Conservation (phyloP, 371 early-diverging fungal species). For the Saksenaea vasiformis region DNA sequence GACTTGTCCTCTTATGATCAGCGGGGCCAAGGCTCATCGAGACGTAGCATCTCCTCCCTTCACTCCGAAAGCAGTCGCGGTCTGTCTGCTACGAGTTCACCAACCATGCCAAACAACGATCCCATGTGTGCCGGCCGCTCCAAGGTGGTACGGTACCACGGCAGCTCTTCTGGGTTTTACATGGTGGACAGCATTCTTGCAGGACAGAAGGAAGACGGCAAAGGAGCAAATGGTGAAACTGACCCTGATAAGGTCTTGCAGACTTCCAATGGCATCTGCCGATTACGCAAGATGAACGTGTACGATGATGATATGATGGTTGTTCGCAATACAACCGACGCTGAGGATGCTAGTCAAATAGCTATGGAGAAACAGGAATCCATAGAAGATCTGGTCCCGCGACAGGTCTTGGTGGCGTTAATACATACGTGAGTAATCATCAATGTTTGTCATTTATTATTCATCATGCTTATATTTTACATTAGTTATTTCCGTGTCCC, state of each 20-base stretch:
- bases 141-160: conserved; percentile 26
- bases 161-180: conserved; percentile 38
- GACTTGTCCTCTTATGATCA: conserved; percentile 2
- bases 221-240: neutral
- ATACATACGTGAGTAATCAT: conserved; percentile 15
- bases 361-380: conserved; percentile 21
- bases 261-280: conserved; percentile 9
- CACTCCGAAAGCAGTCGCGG: neutral
- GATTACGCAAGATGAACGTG: conserved; percentile 17
- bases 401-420: conserved; percentile 16
- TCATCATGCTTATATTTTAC: neutral
- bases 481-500: conserved; percentile 18
- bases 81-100: neutral
- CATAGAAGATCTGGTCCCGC: conserved; percentile 19
- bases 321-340: conserved; percentile 25
- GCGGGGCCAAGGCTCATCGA: neutral
- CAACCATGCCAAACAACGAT: neutral
- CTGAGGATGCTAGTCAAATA: conserved; percentile 23
- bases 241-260: conserved; percentile 4
- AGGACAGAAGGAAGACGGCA: neutral
- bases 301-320: conserved; percentile 31
- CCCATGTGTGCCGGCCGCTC: neutral
- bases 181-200: conserved; percentile 20
- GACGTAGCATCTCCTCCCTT: neutral
- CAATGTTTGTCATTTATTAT: neutral